These are phyloP conservation scores for Eudorina sp. DNA, from an alignment of 139 green algal genomes.

Conservation along the genomic window DNA sequence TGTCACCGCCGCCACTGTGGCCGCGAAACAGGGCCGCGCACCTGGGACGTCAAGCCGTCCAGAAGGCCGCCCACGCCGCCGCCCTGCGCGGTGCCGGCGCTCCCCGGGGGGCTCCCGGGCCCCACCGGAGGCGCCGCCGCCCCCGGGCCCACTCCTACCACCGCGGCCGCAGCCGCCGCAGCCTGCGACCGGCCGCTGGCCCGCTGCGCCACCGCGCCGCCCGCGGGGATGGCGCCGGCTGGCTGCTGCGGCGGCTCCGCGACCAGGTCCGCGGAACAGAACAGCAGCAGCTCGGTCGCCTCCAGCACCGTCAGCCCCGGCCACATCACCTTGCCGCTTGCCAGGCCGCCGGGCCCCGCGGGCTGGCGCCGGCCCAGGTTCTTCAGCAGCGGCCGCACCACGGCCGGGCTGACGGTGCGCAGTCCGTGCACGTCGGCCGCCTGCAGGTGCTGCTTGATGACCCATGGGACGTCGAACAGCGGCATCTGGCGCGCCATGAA, in stretches of 20 bases:
- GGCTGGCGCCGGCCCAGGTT: constrained; percentile 26
- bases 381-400: constrained; percentile 68
- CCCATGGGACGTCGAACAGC: constrained; percentile 71
- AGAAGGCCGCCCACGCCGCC: background rate
- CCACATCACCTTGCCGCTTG: background rate
- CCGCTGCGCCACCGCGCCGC: background rate
- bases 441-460: constrained; percentile 67
- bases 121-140: background rate
- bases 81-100: background rate
- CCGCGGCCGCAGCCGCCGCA: background rate
- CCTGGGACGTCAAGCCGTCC: constrained; percentile 33
- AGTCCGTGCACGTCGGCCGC: constrained; percentile 62
- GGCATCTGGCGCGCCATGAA: constrained; percentile 71
- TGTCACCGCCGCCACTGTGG: background rate
- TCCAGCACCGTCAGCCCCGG: constrained; percentile 49
- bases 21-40: background rate
- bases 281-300: constrained; percentile 69
- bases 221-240: background rate
- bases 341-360: background rate
- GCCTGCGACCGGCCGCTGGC: too few species aligned
- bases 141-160: background rate
- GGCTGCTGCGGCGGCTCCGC: background rate
- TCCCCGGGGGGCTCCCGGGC: too few species aligned
- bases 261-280: constrained; percentile 61
- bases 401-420: constrained; percentile 62